These are phyloP conservation scores for Trichosanthes cucumerina DNA, from an alignment of 306 rosid genomes.

Conservation along the genomic window DNA sequence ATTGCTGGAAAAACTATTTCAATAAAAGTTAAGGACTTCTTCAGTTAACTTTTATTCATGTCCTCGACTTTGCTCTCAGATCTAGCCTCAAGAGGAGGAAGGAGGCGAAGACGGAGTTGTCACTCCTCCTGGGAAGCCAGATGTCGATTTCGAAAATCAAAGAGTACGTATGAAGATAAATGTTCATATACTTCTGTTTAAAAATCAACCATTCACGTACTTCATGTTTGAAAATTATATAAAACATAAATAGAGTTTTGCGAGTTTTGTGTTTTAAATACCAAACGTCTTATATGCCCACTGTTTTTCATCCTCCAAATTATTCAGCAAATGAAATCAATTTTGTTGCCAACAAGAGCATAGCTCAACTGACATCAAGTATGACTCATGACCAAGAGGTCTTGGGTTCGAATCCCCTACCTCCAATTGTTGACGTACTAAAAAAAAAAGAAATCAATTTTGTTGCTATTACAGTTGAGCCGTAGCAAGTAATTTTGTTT, in stretches of 20 bases:
- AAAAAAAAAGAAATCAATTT: neutral
- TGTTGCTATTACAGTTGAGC: neutral
- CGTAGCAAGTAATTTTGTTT: neutral
- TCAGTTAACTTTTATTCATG: neutral
- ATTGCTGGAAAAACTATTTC: neutral
- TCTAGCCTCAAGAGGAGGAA: neutral
- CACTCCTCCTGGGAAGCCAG: slow-evolving; percentile 6
- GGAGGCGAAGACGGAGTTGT: slow-evolving; percentile 5
- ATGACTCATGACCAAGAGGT: too few relatives aligned
- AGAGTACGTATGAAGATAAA: neutral
- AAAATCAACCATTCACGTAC: neutral
- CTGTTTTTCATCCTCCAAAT: slow-evolving; percentile 2
- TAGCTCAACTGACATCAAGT: too few relatives aligned
- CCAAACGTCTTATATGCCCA: neutral
- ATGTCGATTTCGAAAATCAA: slow-evolving; percentile 6
- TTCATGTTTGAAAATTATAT: neutral
- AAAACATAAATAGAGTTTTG: neutral
- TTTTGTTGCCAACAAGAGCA: too few relatives aligned
- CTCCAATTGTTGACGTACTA: too few relatives aligned
- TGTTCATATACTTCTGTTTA: neutral
- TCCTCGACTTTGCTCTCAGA: neutral
- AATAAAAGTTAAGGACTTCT: neutral
- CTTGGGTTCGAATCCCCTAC: too few relatives aligned
- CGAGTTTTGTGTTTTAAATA: neutral
- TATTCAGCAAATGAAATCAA: neutral